Conservation (phyloP, 23 red algal genomes). For the Gracilaria gracilis region DNA sequence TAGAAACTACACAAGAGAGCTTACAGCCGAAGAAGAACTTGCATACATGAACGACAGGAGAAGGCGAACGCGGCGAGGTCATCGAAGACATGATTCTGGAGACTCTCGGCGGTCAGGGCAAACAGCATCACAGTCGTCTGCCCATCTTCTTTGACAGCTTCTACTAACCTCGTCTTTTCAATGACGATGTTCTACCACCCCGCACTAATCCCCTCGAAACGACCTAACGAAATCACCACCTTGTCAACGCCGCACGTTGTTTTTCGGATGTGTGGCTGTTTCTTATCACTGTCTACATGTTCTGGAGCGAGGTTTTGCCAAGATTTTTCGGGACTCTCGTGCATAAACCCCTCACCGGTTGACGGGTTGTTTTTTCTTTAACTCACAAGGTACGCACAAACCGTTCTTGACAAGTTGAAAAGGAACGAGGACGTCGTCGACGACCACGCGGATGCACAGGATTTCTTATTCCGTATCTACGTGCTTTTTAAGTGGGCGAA, state of each 20-base stretch:
- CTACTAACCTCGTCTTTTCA: neutral
- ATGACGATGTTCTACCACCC: neutral
- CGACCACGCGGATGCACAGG: neutral
- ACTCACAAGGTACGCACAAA: neutral
- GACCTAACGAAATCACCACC: constrained; percentile 6
- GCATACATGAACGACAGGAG: constrained; percentile 60
- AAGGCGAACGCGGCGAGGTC: constrained; percentile 55
- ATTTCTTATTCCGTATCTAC: neutral
- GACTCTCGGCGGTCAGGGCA: constrained; percentile 58
- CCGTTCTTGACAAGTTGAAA: constrained; percentile 1
- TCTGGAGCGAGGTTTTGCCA: constrained; percentile 9
- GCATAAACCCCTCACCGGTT: neutral
- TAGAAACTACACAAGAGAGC: constrained; percentile 62
- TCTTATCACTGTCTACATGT: constrained; percentile 32
- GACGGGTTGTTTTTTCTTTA: neutral
- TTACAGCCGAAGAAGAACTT: constrained; percentile 73
- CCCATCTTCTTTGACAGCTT: constrained; percentile 29
- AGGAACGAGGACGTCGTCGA: neutral
- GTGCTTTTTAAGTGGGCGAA: neutral
- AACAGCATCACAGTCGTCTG: constrained; percentile 51
- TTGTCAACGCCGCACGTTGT: constrained; percentile 30
- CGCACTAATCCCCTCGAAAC: constrained; percentile 13
- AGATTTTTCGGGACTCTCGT: constrained; percentile 30
- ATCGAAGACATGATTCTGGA: constrained; percentile 54
- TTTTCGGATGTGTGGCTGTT: constrained; percentile 39